Conservation (phyloP, 441 rosid species). For the Omphalea diandra region DNA sequence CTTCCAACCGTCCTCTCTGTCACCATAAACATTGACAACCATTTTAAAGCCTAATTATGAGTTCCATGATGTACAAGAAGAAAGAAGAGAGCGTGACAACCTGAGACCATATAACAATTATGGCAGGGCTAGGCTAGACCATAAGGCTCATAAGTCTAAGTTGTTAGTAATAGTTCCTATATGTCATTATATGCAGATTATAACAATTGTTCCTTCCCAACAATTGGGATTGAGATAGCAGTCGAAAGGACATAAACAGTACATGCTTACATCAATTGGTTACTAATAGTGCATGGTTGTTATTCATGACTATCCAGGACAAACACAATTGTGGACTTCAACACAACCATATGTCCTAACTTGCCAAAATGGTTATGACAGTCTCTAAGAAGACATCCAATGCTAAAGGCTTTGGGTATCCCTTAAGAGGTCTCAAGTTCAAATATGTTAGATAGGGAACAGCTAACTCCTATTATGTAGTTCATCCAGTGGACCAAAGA, state of each 20-base stretch:
- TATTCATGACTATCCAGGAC: neutral
- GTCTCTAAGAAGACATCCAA: too few relatives aligned
- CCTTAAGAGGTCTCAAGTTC: too few relatives aligned
- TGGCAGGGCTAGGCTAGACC: too few relatives aligned
- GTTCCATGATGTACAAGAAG: neutral
- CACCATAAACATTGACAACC: constrained; percentile 24
- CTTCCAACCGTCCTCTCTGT: constrained; percentile 88
- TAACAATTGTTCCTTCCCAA: neutral
- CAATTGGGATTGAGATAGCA: neutral
- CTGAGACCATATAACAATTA: neutral
- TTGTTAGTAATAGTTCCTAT: neutral
- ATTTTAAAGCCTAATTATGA: neutral
- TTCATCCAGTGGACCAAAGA: too few relatives aligned
- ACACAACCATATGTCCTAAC: neutral
- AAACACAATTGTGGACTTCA: neutral
- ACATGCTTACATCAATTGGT: neutral
- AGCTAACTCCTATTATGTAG: too few relatives aligned
- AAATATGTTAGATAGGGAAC: too few relatives aligned
- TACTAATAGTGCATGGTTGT: neutral
- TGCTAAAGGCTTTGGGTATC: too few relatives aligned
- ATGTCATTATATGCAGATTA: neutral
- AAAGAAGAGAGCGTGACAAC: neutral
- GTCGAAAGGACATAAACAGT: neutral
- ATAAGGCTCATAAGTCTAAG: neutral
- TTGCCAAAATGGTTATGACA: too few relatives aligned